Evolutionary conservation across 768 basidiomycete species (phyloP), one percentile per base, ranked within the genome.

Genomic region (Nevesoporus exiguus): DNA sequence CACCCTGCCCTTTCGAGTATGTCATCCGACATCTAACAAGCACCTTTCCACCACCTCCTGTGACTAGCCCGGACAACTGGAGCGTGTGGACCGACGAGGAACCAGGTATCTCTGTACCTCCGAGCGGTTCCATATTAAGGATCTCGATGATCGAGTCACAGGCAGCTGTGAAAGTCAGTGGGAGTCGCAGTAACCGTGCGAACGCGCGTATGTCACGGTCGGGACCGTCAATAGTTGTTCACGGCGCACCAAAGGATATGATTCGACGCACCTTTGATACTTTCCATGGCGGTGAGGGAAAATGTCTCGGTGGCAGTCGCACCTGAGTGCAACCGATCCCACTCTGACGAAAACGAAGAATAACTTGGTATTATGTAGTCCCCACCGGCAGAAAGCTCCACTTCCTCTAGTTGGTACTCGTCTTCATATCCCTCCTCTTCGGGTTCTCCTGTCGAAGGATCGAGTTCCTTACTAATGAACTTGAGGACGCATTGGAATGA

Each of bases 361-460:
- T 98, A 98, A 61, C 82, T 94, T n/a, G 97, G 96, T 37, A 95
- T 76, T 65, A 99, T 90, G 71, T 96, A 99, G 75, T 98, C 96
- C 2, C 88, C 86, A 29, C 88, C 90, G 11, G 92, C 95, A 55
- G 88, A 86, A 49, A 99, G 77, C 69, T 98, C 97, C 52, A 97
- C 83, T 57, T 98, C 97, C 71, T 99, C 97, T 40, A 98, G 76
- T 71, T 93, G 91, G 72, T 99, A 99, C 72, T 98, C 96, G 74
- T 98, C 97, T 66, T 94, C 91, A 71, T 98, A 99, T n/a, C 97
- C 97, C 50, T 97, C 95, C 59, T 90, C 93, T 72, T 99, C 97
- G 9, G 97, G 97, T 65, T 91, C 86, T 22, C 95, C 95, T 14
- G 90, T 95, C 42, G 88, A 81, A 13, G 97, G 97, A 71, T 99